A percentile compares a stretch with the other conserved stretches of the same genome.
phyloP scores from a whole-genome alignment of 768 basidiomycete species.

The Kwoniella sp. region DNA sequence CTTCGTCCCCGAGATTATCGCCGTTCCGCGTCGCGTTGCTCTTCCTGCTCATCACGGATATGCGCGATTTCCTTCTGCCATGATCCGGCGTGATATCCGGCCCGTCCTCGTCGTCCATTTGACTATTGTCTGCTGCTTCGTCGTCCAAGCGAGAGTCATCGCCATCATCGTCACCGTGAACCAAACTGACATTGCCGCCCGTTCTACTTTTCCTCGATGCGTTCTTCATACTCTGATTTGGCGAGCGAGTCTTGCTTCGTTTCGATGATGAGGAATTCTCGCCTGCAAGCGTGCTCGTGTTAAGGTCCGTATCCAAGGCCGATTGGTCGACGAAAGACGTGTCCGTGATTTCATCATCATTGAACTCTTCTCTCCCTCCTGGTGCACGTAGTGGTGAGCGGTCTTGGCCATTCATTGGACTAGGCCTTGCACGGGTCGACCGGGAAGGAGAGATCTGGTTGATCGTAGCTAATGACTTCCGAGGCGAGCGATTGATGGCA shows the following conservation, averaged over 20 bases:
- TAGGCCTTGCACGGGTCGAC: neutral
- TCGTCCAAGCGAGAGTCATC: slow-evolving; percentile 8
- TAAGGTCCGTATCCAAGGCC: neutral
- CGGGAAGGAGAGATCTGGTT: neutral
- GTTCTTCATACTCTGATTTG: neutral
- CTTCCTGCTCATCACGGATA: neutral
- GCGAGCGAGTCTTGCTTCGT: neutral
- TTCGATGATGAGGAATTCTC: neutral
- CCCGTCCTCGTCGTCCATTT: neutral
- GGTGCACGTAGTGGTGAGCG: neutral
- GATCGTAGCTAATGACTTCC: slow-evolving; percentile 14
- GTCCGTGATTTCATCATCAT: neutral
- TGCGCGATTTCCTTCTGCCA: neutral
- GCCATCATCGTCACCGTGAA: slow-evolving; percentile 11
- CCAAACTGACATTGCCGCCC: neutral
- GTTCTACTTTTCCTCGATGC: neutral
- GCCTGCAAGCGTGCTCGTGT: no score
- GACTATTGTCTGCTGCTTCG: slow-evolving; percentile 3
- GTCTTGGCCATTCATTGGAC: slow-evolving; percentile 7
- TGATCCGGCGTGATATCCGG: neutral
- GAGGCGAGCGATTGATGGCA: slow-evolving; percentile 8
- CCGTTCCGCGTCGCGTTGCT: slow-evolving; percentile 7
- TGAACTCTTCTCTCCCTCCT: slow-evolving; percentile 3
- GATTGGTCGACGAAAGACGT: neutral
- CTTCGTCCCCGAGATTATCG: neutral